Evolutionary conservation across 73 alveolate genomes (phyloP).

Genomic region (Stentor coeruleus): DNA sequence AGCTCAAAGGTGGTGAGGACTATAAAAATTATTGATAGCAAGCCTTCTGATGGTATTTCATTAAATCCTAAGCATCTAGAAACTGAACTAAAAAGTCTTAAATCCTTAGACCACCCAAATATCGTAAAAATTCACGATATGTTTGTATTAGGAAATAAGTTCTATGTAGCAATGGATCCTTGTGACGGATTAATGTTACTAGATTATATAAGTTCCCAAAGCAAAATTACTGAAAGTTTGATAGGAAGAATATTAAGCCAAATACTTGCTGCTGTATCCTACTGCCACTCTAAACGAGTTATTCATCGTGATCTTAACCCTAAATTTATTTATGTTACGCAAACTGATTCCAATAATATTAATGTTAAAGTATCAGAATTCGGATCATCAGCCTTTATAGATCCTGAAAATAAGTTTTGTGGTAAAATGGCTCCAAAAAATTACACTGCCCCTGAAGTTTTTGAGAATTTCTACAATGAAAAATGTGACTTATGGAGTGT

Average conservation of each 20-base stretch:
- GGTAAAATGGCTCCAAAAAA: background rate
- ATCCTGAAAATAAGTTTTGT: background rate
- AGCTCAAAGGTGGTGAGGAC: background rate
- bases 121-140: background rate
- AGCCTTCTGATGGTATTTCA: background rate
- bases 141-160: background rate
- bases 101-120: background rate
- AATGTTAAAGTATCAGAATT: background rate
- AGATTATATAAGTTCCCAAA: background rate
- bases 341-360: background rate
- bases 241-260: background rate
- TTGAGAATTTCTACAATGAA: background rate
- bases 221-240: background rate
- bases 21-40: background rate
- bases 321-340: background rate
- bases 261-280: background rate
- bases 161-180: background rate
- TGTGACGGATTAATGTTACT: background rate
- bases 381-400: background rate
- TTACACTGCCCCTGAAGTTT: slow-evolving; percentile 4
- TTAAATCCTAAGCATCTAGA: background rate
- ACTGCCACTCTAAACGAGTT: background rate
- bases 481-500: background rate
- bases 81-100: background rate
- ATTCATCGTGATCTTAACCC: slow-evolving; percentile 1